Conservation (phyloP, 169 alveolate species). For the Cardiosporidium cionae region DNA sequence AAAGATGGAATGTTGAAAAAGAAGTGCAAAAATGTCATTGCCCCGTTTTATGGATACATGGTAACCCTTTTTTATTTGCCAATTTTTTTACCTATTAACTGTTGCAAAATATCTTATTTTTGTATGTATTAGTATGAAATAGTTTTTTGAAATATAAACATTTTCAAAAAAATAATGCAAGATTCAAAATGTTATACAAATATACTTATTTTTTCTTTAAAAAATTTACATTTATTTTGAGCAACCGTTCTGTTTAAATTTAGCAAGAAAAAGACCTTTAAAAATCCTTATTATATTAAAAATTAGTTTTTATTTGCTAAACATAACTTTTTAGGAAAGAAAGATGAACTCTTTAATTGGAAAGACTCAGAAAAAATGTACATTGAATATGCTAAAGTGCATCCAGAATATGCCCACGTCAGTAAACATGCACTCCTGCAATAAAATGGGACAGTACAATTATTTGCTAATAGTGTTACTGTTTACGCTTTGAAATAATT, state of each 20-base stretch:
- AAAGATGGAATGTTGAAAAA: conserved; percentile 43
- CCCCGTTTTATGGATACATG: conserved; percentile 51
- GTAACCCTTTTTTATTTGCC: conserved; percentile 2
- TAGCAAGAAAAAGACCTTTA: too few relatives aligned
- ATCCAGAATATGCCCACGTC: conserved; percentile 3
- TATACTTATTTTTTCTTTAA: too few relatives aligned
- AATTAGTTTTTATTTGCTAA: too few relatives aligned
- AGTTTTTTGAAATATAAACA: background rate
- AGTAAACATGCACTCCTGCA: background rate
- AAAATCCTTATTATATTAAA: too few relatives aligned
- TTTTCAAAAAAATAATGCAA: background rate
- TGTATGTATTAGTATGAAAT: too few relatives aligned
- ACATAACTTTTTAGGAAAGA: conserved; percentile 7
- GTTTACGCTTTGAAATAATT: background rate
- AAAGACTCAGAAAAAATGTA: conserved; percentile 34
- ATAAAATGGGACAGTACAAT: too few relatives aligned
- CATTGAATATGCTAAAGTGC: conserved; percentile 13
- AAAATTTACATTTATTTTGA: too few relatives aligned
- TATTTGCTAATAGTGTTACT: background rate
- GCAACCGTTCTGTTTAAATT: too few relatives aligned
- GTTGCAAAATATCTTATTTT: too few relatives aligned
- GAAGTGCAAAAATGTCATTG: conserved; percentile 40
- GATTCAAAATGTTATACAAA: background rate
- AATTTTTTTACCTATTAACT: background rate
- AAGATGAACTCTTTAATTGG: conserved; percentile 33